Percentiles rank a stretch among this genome's conserved stretches.
Conservation (phyloP, 139 green algal genomes). For the Chlorella sorokiniana region DNA sequence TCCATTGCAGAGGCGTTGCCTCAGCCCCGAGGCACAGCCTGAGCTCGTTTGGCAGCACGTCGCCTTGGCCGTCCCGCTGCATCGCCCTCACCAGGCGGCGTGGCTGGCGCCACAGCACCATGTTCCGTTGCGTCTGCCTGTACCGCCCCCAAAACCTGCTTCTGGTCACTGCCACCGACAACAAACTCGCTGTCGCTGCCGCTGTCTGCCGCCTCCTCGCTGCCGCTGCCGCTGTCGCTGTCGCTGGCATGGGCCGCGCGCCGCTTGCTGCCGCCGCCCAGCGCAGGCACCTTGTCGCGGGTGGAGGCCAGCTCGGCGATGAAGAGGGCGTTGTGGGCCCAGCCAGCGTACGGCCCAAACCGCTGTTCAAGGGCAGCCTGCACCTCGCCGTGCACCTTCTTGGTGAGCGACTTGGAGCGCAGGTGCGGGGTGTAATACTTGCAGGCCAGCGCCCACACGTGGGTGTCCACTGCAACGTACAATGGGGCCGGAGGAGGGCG, state of each 20-base stretch:
- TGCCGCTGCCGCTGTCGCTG: conserved; percentile 3
- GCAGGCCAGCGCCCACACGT: conserved; percentile 90
- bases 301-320: conserved; percentile 80
- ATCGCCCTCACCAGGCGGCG: background rate
- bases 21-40: too few species aligned
- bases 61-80: background rate
- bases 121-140: background rate
- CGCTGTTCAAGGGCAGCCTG: conserved; percentile 64
- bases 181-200: background rate
- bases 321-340: conserved; percentile 94
- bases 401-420: conserved; percentile 75
- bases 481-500: background rate
- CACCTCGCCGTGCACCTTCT: conserved; percentile 60
- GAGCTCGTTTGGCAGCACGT: background rate
- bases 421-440: conserved; percentile 81
- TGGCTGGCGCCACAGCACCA: background rate
- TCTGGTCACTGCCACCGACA: background rate
- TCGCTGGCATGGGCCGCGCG: background rate
- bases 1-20: background rate
- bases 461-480: conserved; percentile 87
- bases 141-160: background rate
- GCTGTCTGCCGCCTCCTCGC: background rate
- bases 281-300: conserved; percentile 25
- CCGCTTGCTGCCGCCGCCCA: conserved; percentile 1
- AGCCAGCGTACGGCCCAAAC: conserved; percentile 88